Evolutionary conservation across 2,329 filamentous ascomycete species (phyloP), one percentile per base, ranked within the genome.

Genomic region (Fusarium sp.): DNA sequence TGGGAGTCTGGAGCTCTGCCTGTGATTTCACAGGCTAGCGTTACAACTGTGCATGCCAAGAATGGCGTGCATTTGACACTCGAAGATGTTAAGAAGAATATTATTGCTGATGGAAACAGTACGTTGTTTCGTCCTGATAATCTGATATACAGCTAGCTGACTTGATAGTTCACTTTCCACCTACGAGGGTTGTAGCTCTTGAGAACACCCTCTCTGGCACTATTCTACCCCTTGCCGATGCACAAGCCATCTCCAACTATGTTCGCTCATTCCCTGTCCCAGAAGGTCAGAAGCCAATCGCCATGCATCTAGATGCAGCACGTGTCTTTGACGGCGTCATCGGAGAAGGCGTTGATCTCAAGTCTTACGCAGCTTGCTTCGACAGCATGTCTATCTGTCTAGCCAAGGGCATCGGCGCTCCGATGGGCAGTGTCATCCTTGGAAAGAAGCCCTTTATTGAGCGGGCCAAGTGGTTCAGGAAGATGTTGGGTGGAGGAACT

Each of bases 151-250:
- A 21, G 17, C 41, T 6, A 21, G 17, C 41, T 6, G 80, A 83
- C 56, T 7, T 90, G 36, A 84, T 92, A 72, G 86, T 94, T n/a
- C 91, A 95, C 76, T 83, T 85, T 27, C 92, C 90, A 71, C 92
- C 93, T 0, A 96, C 93, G 0, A 86, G 86, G 47, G 85, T 96
- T 31, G 91, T 97, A 64, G 88, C 86, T 53, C 81, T 96, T 43
- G 93, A 97, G 75, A 96, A 96, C 75, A 96, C 93, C 3, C 83
- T 96, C 29, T 87, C 86, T 37, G 93, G 93, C 6, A 87, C 88
- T 56, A 83, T 96, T 42, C 89, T 92, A 82, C 93, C 93, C 0
- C 81, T 96, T 2, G 78, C 80, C 1, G 92, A 96, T 75, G 85
- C 88, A 5, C 83, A 81, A 58, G 82, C 84, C 31, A 96, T 96